These are phyloP conservation scores for Alloascoidea hylecoeti DNA, from an alignment of 805 yeast species.

Conservation along the genomic window DNA sequence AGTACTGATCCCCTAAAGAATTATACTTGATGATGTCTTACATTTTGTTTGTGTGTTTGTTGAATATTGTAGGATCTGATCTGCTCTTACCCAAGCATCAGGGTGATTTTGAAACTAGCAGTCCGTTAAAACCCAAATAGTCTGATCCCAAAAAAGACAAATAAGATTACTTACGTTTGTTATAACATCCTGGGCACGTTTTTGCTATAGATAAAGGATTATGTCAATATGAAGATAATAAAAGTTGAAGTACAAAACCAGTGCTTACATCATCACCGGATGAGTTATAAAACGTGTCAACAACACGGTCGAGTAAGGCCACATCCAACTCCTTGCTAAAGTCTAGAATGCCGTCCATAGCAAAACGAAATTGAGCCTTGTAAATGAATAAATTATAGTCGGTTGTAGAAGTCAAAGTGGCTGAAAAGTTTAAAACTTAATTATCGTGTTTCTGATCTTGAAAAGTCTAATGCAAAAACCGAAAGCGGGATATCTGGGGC, in stretches of 20 bases:
- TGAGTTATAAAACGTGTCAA: constrained; percentile 72
- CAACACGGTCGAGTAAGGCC: constrained; percentile 66
- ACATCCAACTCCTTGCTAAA: constrained; percentile 78
- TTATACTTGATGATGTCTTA: no score
- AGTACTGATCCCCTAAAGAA: not conserved
- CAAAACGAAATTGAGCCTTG: no score
- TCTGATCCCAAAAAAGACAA: not conserved
- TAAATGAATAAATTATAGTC: no score
- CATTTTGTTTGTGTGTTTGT: constrained; percentile 79
- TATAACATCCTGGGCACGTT: constrained; percentile 22
- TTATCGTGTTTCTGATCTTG: no score
- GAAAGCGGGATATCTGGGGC: no score
- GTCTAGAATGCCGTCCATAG: constrained; percentile 88
- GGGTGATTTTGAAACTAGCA: constrained; percentile 76
- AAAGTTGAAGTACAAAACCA: constrained; percentile 2
- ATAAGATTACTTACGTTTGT: constrained; percentile 13
- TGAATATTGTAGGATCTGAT: constrained; percentile 69
- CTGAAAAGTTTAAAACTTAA: no score
- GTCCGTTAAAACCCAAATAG: constrained; percentile 1
- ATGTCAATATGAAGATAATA: not conserved
- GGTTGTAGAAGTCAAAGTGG: constrained; percentile 6
- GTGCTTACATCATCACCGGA: constrained; percentile 27
- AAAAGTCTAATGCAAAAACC: no score
- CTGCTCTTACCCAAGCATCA: constrained; percentile 92
- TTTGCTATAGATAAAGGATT: constrained; percentile 10